Percentiles rank a stretch among this genome's conserved stretches.
Evolutionary conservation across 108 stramenopile genomes (phyloP).

Genomic region (Seminavis robusta): DNA sequence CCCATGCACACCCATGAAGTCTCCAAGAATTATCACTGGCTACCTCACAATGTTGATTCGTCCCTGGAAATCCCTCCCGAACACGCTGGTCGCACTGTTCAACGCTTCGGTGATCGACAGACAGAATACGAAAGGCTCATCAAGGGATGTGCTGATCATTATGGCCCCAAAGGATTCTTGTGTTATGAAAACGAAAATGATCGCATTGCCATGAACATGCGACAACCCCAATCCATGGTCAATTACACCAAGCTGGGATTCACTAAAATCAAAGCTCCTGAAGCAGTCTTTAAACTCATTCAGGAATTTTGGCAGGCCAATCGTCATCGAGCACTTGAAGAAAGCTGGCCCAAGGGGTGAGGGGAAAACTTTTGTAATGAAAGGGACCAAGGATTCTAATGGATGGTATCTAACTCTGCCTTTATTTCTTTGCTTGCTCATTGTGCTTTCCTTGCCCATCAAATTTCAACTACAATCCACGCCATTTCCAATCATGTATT

Average conservation of each 20-base stretch:
- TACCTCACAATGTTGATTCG: constrained; percentile 51
- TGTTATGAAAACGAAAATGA: constrained; percentile 37
- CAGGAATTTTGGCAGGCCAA: constrained; percentile 64
- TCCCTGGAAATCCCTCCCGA: constrained; percentile 11
- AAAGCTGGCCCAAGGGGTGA: constrained; percentile 40
- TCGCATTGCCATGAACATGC: constrained; percentile 52
- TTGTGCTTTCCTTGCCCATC: too few relatives aligned
- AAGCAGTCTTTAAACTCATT: constrained; percentile 29
- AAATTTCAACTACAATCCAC: not conserved
- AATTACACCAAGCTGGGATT: constrained; percentile 64
- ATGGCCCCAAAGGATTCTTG: constrained; percentile 10
- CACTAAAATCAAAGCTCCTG: constrained; percentile 46
- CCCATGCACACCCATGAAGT: constrained; percentile 67
- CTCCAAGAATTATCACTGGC: constrained; percentile 61
- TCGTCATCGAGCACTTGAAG: too few relatives aligned
- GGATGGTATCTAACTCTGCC: not conserved
- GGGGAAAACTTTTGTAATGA: constrained; percentile 35
- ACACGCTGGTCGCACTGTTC: constrained; percentile 38
- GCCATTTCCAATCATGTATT: too few relatives aligned
- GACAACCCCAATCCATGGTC: constrained; percentile 59
- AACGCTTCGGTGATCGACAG: constrained; percentile 40
- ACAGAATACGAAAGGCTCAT: constrained; percentile 43
- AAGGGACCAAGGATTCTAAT: not conserved
- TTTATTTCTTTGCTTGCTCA: too few relatives aligned
- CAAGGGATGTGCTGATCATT: constrained; percentile 34